These are phyloP conservation scores for Globisporangium sylvaticum DNA, from an alignment of 352 stramenopile species.

Conservation along the genomic window DNA sequence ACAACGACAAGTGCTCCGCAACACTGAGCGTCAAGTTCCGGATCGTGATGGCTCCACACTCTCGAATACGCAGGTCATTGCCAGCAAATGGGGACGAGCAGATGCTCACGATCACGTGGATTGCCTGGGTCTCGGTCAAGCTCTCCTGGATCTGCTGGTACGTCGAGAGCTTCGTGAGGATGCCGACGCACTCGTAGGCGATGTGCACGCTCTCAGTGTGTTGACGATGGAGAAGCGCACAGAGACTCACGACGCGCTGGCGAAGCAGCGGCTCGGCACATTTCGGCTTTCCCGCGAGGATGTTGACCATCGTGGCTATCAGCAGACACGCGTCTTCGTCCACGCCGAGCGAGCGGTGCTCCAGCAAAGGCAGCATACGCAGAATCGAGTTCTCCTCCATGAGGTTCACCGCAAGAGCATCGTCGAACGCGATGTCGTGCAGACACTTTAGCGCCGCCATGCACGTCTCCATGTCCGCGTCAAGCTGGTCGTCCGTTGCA, in stretches of 20 bases:
- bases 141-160: constrained; percentile 60
- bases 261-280: constrained; percentile 44
- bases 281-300: constrained; percentile 42
- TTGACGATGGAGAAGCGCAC: constrained; percentile 42
- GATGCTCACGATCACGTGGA: constrained; percentile 58
- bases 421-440: constrained; percentile 60
- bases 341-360: constrained; percentile 34
- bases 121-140: constrained; percentile 54
- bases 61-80: constrained; percentile 32
- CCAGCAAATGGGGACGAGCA: constrained; percentile 26
- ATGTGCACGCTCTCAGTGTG: constrained; percentile 34
- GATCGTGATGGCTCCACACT: constrained; percentile 53
- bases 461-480: constrained; percentile 34
- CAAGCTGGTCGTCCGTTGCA: background rate
- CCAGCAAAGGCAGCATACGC: constrained; percentile 38
- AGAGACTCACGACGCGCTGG: constrained; percentile 53
- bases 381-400: constrained; percentile 51
- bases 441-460: constrained; percentile 71
- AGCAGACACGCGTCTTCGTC: constrained; percentile 43
- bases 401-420: constrained; percentile 48
- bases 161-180: constrained; percentile 61
- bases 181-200: constrained; percentile 35
- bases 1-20: constrained; percentile 48
- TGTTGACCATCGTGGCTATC: constrained; percentile 31
- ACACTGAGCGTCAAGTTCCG: constrained; percentile 69